Conservation (phyloP, 2,329 filamentous ascomycete genomes). For the Aspergillus terreus region DNA sequence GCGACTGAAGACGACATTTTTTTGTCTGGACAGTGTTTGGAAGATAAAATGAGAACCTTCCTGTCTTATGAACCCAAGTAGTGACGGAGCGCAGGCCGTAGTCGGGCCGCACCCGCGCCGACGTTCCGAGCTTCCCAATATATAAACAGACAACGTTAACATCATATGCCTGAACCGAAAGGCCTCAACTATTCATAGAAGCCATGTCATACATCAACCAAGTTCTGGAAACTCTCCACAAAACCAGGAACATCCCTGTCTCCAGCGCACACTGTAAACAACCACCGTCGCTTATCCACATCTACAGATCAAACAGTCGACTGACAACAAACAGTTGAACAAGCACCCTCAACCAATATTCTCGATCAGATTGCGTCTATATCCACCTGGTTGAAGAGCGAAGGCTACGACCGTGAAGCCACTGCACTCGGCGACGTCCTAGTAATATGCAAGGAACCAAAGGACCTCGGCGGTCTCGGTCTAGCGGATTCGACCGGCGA, state of each 20-base stretch:
- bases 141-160: no score
- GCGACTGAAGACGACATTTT: not conserved
- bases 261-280: not conserved
- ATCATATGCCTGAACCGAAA: no score
- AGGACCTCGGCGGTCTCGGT: conserved; percentile 16
- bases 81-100: no score
- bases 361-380: not conserved
- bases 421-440: conserved; percentile 16
- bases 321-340: not conserved
- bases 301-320: no score
- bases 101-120: no score
- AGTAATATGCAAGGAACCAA: conserved; percentile 15
- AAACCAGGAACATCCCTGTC: not conserved
- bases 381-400: not conserved
- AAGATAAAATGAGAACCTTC: not conserved
- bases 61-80: no score
- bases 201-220: not conserved
- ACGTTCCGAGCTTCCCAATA: no score
- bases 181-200: no score
- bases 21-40: not conserved
- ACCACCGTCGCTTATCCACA: not conserved
- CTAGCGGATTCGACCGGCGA: not conserved
- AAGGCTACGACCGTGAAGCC: conserved; percentile 3
- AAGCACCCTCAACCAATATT: not conserved
- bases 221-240: not conserved